These are phyloP conservation scores for Adansonia gregorii DNA, from an alignment of 441 rosid genomes.

Conservation along the genomic window DNA sequence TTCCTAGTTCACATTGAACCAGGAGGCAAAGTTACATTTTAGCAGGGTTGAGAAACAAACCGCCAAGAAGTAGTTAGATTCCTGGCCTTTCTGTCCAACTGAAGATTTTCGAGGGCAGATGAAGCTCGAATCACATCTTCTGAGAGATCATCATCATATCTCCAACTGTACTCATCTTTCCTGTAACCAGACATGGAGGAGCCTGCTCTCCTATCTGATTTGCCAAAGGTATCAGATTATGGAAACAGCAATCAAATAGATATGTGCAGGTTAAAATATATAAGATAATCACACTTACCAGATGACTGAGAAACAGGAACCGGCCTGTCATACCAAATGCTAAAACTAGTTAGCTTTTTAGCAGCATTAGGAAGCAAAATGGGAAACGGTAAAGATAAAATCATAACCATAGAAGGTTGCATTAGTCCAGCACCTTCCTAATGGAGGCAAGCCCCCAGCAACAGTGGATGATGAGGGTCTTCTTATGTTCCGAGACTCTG, in stretches of 20 bases:
- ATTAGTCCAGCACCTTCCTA: constrained; percentile 65
- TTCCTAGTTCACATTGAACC: neutral
- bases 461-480: constrained; percentile 76
- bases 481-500: constrained; percentile 71
- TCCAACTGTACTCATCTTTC: constrained; percentile 86
- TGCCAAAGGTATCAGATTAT: constrained; percentile 29
- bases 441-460: constrained; percentile 89
- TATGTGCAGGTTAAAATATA: neutral
- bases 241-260: constrained; percentile 16
- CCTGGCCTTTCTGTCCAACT: constrained; percentile 88
- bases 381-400: constrained; percentile 14
- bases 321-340: constrained; percentile 47
- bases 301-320: constrained; percentile 62
- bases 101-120: constrained; percentile 89
- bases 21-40: neutral
- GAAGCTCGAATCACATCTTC: constrained; percentile 85
- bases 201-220: constrained; percentile 82
- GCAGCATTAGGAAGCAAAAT: constrained; percentile 1
- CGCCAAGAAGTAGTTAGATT: constrained; percentile 91
- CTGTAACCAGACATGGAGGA: constrained; percentile 70
- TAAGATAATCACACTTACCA: constrained; percentile 59
- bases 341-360: constrained; percentile 28
- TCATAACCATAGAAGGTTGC: neutral
- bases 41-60: constrained; percentile 44
- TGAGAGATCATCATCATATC: constrained; percentile 69